Conservation (phyloP, 2,329 filamentous ascomycete genomes). For the Rhinocladiella similis region DNA sequence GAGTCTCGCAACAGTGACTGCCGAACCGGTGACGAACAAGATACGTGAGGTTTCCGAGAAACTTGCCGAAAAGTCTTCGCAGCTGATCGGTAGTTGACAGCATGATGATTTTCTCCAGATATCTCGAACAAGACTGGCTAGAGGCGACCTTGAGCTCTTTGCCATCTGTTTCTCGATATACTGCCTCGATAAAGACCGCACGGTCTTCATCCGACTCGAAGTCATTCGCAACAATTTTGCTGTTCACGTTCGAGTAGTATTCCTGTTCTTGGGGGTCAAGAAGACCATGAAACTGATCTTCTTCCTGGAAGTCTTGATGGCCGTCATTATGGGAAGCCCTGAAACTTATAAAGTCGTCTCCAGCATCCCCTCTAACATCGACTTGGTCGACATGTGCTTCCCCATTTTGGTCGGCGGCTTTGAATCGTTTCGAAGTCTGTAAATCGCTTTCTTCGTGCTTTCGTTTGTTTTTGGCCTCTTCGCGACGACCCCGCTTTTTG, state of each 20-base stretch:
- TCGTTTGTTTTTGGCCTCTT: conserved; percentile 37
- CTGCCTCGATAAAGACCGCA: conserved; percentile 71
- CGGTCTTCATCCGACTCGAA: conserved; percentile 76
- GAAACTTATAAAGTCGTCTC: conserved; percentile 42
- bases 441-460: conserved; percentile 38
- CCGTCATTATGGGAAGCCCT: conserved; percentile 27
- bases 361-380: conserved; percentile 26
- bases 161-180: conserved; percentile 81
- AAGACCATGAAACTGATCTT: conserved; percentile 86
- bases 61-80: conserved; percentile 82
- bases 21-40: conserved; percentile 94
- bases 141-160: conserved; percentile 96
- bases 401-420: conserved; percentile 32
- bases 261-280: conserved; percentile 91
- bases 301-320: conserved; percentile 35
- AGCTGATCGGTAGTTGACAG: conserved; percentile 77
- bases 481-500: conserved; percentile 48
- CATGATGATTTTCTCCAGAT: conserved; percentile 89
- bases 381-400: conserved; percentile 22
- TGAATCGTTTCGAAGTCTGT: conserved; percentile 41
- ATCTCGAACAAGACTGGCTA: conserved; percentile 89
- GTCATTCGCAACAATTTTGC: conserved; percentile 85
- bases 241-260: conserved; percentile 88
- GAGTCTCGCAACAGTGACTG: conserved; percentile 92
- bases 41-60: conserved; percentile 81